phyloP scores from a whole-genome alignment of 495 filamentous ascomycete genomes.

The Cercophora samala region DNA sequence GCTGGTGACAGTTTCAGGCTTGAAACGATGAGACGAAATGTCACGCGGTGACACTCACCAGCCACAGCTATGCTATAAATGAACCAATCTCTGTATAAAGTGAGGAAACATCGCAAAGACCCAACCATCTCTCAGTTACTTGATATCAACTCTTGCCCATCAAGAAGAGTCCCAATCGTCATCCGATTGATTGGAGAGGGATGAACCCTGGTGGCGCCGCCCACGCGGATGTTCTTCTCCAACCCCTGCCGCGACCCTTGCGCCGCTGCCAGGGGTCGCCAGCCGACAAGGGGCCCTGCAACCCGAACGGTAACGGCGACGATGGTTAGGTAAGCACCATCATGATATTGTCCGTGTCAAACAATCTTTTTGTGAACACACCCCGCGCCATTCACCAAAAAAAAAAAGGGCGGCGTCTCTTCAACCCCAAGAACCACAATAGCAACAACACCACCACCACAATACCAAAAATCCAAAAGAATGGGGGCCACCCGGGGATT shows the following conservation, averaged over 20 bases:
- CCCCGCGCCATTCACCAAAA: not conserved
- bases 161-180: not conserved
- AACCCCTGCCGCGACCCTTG: not conserved
- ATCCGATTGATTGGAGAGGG: not conserved
- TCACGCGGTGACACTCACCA: not conserved
- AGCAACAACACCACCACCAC: not conserved
- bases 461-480: not conserved
- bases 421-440: not conserved
- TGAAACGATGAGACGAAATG: conserved; percentile 1
- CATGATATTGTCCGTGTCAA: not conserved
- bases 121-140: not conserved
- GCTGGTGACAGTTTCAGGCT: conserved; percentile 9
- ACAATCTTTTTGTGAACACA: not conserved
- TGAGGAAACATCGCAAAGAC: not conserved
- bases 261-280: not conserved
- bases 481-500: conserved; percentile 7
- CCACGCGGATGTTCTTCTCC: not conserved
- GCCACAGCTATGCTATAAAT: not conserved
- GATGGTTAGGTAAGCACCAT: not conserved
- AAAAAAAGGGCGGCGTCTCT: not conserved
- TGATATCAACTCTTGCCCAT: not conserved
- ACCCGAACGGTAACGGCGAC: not conserved
- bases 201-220: not conserved
- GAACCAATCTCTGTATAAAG: not conserved
- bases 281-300: not conserved